Evolutionary conservation across 345 rosid genomes (phyloP).

Genomic region (Physaria fendleri): DNA sequence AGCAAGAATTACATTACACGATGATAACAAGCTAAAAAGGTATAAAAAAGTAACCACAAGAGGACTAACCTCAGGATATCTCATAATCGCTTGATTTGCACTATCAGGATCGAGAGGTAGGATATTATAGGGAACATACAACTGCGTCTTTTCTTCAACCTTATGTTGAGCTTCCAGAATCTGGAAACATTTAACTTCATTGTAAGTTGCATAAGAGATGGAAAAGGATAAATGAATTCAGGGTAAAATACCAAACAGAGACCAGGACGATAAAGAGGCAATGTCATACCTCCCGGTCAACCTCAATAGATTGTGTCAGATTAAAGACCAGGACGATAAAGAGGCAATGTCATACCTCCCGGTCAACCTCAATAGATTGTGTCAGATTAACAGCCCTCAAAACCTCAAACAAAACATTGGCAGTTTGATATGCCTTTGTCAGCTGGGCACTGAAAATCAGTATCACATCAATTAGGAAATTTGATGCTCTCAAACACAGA

Average conservation of each 20-base stretch:
- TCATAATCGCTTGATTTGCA: constrained; percentile 96
- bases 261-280: background rate
- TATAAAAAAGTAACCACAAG: background rate
- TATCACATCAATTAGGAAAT: constrained; percentile 6
- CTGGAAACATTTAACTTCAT: constrained; percentile 35
- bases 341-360: constrained; percentile 60
- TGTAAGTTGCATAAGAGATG: background rate
- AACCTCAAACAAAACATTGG: constrained; percentile 99
- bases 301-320: constrained; percentile 86
- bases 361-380: constrained; percentile 91
- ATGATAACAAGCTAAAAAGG: background rate
- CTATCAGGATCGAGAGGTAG: constrained; percentile 99
- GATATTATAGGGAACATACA: constrained; percentile 85
- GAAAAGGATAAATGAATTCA: background rate
- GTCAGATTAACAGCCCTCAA: constrained; percentile 90
- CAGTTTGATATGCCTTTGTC: constrained; percentile 99
- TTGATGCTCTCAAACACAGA: background rate
- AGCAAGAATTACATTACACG: constrained; percentile 12
- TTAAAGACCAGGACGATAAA: no score
- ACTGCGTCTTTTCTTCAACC: constrained; percentile 93
- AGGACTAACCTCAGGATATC: constrained; percentile 76
- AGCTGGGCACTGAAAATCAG: constrained; percentile 75
- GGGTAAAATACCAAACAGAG: background rate
- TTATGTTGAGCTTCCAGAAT: constrained; percentile 89
- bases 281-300: constrained; percentile 80